These are phyloP conservation scores for Aegilops umbellulata DNA, from an alignment of 176 grass and related monocot genomes.

Conservation along the genomic window DNA sequence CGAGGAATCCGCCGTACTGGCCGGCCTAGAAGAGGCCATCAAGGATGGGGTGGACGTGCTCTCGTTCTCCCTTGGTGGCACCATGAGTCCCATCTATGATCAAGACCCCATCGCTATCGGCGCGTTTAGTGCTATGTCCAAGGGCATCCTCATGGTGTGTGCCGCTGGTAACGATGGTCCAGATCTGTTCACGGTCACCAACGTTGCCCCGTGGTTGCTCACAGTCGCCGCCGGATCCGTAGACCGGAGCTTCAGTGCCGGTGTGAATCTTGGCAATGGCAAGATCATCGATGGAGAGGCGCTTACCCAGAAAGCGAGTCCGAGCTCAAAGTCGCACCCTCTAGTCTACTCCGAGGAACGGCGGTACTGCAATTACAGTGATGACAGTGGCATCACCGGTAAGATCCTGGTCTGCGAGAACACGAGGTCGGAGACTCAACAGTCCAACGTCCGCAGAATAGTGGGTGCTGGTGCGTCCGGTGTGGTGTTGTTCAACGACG, in stretches of 20 bases:
- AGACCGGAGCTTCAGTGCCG: constrained; percentile 11
- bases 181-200: background rate
- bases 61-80: constrained; percentile 41
- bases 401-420: constrained; percentile 20
- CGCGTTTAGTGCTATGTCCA: constrained; percentile 36
- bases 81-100: background rate
- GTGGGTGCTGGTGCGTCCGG: background rate
- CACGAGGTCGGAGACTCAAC: background rate
- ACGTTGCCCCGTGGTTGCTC: constrained; percentile 58
- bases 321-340: background rate
- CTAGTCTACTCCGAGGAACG: background rate
- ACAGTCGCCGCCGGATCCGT: constrained; percentile 39
- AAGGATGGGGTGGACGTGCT: constrained; percentile 75
- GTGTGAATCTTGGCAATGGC: background rate
- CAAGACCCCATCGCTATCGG: constrained; percentile 29
- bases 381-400: background rate
- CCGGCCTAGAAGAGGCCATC: constrained; percentile 18
- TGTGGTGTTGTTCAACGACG: constrained; percentile 8
- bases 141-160: constrained; percentile 38
- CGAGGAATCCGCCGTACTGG: background rate
- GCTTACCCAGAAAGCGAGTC: background rate
- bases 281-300: background rate
- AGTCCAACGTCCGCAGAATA: background rate
- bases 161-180: constrained; percentile 35
- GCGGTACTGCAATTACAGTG: background rate